Conservation (phyloP, 1,284 basidiomycete genomes). For the Tilletia walkeri region DNA sequence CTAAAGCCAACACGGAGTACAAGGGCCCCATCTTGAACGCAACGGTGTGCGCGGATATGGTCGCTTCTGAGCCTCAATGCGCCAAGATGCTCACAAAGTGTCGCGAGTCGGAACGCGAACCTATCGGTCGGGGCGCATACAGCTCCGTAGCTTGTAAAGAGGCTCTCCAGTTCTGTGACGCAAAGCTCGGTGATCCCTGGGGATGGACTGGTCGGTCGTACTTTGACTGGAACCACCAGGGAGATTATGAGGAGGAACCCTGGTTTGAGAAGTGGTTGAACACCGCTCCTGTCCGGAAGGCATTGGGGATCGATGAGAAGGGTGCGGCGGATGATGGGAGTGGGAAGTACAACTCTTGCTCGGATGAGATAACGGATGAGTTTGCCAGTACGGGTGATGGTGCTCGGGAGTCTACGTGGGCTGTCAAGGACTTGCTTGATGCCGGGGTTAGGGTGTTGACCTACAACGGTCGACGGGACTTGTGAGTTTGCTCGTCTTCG, state of each 20-base stretch:
- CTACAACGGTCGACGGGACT: conserved; percentile 35
- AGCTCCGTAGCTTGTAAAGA: conserved; percentile 38
- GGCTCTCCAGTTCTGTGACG: conserved; percentile 45
- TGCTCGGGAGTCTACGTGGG: conserved; percentile 46
- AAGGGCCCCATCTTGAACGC: conserved; percentile 38
- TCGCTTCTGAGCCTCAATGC: conserved; percentile 37
- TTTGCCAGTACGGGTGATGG: conserved; percentile 53
- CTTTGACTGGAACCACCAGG: conserved; percentile 48
- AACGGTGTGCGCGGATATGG: conserved; percentile 40
- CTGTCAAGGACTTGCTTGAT: conserved; percentile 38
- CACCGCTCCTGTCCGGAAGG: conserved; percentile 29
- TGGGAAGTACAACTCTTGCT: conserved; percentile 50
- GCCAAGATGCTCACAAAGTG: conserved; percentile 47
- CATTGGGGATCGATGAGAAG: conserved; percentile 43
- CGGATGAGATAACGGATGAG: conserved; percentile 43
- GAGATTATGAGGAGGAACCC: conserved; percentile 46
- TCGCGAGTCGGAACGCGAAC: conserved; percentile 30
- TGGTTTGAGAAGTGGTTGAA: conserved; percentile 51
- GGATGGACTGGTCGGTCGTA: conserved; percentile 35
- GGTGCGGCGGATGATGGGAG: conserved; percentile 49
- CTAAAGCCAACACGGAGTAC: conserved; percentile 34
- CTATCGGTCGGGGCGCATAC: conserved; percentile 25
- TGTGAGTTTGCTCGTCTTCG: not conserved
- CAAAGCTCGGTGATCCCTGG: conserved; percentile 40
- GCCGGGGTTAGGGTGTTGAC: conserved; percentile 42